These are phyloP conservation scores for Ophiostoma sp. DNA, from an alignment of 2,329 filamentous ascomycete species.

Conservation along the genomic window DNA sequence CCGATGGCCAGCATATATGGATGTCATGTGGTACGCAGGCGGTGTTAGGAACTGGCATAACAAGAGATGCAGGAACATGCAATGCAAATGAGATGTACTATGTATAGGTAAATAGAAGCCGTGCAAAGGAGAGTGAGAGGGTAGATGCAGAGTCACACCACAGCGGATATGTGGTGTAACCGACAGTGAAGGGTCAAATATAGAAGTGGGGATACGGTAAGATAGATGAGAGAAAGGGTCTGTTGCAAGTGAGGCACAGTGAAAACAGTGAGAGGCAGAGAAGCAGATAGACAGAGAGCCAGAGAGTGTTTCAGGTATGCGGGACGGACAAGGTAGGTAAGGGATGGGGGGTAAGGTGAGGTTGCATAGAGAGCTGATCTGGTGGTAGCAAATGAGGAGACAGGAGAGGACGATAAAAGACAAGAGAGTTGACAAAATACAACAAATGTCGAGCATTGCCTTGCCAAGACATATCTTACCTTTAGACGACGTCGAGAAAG, in stretches of 20 bases:
- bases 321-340: conserved; percentile 19
- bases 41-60: conserved; percentile 21
- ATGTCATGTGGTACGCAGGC: neutral
- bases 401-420: neutral
- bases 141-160: conserved; percentile 1
- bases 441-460: no score
- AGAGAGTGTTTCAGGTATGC: conserved; percentile 23
- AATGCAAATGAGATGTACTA: conserved; percentile 4
- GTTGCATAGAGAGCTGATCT: neutral
- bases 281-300: neutral
- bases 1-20: neutral
- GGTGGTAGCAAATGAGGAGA: neutral
- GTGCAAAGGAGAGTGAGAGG: conserved; percentile 5
- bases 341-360: conserved; percentile 9
- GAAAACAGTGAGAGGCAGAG: neutral
- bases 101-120: neutral
- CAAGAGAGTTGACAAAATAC: neutral
- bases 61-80: neutral
- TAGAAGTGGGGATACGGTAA: neutral
- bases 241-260: neutral
- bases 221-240: neutral
- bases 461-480: neutral
- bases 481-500: neutral
- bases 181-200: conserved; percentile 14
- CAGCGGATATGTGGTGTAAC: neutral